These are phyloP conservation scores for Ceratobasidium sp. DNA, from an alignment of 1,284 basidiomycete genomes.

Conservation along the genomic window DNA sequence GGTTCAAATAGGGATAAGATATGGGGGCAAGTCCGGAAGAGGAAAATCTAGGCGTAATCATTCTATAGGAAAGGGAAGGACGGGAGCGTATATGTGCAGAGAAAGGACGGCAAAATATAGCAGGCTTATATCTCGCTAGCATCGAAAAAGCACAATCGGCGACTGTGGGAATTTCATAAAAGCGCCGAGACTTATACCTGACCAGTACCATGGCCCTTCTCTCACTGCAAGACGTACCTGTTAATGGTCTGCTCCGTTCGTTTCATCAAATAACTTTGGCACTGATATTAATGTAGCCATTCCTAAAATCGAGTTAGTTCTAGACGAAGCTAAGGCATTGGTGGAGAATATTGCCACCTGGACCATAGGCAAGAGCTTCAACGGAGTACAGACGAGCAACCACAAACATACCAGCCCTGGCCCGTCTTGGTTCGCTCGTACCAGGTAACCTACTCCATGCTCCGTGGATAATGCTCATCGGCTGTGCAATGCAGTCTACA, in stretches of 20 bases:
- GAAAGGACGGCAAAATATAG: background rate
- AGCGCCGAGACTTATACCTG: no score
- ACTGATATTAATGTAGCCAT: slow-evolving; percentile 4
- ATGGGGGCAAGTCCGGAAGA: background rate
- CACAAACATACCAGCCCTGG: background rate
- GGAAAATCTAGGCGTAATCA: background rate
- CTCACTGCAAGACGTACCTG: background rate
- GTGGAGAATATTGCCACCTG: slow-evolving; percentile 4
- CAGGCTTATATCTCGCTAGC: no score
- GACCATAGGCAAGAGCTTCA: slow-evolving; percentile 7
- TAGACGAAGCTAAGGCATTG: slow-evolving; percentile 1
- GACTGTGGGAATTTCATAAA: no score
- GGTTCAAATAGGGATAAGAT: slow-evolving; percentile 70
- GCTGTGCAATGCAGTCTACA: background rate
- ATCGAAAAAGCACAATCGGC: no score
- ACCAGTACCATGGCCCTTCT: no score
- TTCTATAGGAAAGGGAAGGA: background rate
- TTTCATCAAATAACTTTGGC: background rate
- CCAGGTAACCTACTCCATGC: background rate
- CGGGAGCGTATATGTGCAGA: background rate
- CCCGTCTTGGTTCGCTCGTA: slow-evolving; percentile 5
- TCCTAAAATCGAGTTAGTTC: slow-evolving; percentile 6
- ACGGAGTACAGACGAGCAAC: background rate
- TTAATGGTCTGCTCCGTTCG: background rate
- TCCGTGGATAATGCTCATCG: background rate